Evolutionary conservation across 331 rosid species (phyloP).

Genomic region (Pyrus hybrid): DNA sequence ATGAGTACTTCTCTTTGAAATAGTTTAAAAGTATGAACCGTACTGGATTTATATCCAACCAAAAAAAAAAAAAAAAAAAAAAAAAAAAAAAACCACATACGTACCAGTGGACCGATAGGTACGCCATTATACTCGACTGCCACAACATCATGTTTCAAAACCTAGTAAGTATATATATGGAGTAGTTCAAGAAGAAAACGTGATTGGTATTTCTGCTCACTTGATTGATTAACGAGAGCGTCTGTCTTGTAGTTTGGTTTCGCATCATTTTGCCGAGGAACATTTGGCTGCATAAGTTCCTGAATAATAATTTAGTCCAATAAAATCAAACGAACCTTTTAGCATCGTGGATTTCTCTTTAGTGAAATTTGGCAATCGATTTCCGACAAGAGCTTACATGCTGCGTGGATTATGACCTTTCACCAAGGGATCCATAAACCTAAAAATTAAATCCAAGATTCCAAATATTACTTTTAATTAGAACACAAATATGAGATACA

Average conservation of each 20-base stretch:
- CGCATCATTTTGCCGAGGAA: neutral
- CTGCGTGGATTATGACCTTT: conserved; percentile 13
- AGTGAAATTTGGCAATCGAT: conserved; percentile 22
- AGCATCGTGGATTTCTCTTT: neutral
- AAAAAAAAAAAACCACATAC: no score
- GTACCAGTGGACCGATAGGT: conserved; percentile 2
- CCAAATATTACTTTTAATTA: neutral
- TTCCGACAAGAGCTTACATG: conserved; percentile 13
- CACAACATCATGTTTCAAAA: neutral
- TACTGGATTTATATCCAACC: no score
- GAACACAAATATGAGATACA: neutral
- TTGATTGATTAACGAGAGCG: neutral
- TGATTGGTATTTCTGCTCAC: neutral
- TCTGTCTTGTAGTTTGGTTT: conserved; percentile 11
- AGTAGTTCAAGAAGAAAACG: neutral
- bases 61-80: no score
- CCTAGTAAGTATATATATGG: neutral
- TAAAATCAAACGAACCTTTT: conserved; percentile 20
- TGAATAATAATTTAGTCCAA: conserved; percentile 26
- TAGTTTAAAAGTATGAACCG: neutral
- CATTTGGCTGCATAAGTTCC: conserved; percentile 4
- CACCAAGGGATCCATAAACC: conserved; percentile 22
- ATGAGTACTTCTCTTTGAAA: neutral
- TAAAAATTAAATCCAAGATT: neutral
- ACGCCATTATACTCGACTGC: conserved; percentile 8